Evolutionary conservation across 352 stramenopile genomes (phyloP).

Genomic region (Globisporangium splendens): DNA sequence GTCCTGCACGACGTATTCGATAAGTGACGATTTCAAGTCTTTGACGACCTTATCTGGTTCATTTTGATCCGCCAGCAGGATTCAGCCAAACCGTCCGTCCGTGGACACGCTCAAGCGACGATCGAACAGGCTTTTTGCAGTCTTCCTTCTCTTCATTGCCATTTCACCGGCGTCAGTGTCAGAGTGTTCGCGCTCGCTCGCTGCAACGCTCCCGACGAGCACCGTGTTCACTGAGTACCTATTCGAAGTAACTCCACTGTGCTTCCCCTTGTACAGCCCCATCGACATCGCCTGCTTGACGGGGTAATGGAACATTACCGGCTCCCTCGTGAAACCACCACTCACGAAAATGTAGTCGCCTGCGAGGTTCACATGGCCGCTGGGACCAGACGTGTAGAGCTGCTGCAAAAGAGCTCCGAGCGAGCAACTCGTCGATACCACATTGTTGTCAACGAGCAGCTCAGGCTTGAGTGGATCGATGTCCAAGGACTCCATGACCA

Average conservation of each 20-base stretch:
- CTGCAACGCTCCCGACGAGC: neutral
- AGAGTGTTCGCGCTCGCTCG: neutral
- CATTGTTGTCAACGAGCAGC: constrained; percentile 20
- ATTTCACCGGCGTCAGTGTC: neutral
- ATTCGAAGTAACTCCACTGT: neutral
- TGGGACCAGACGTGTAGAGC: constrained; percentile 48
- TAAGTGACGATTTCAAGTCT: neutral
- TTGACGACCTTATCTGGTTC: constrained; percentile 16
- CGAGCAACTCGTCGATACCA: constrained; percentile 26
- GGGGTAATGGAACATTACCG: constrained; percentile 28
- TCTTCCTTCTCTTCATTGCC: neutral
- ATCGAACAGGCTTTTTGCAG: constrained; percentile 25
- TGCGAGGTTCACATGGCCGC: constrained; percentile 33
- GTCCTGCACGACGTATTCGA: constrained; percentile 26
- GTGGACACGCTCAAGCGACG: constrained; percentile 16
- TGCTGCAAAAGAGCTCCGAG: constrained; percentile 43
- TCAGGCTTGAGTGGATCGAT: constrained; percentile 37
- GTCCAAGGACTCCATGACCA: constrained; percentile 30
- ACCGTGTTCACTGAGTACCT: neutral
- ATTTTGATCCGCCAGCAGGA: constrained; percentile 25
- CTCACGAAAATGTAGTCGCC: constrained; percentile 49
- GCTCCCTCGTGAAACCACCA: constrained; percentile 29
- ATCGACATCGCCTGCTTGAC: constrained; percentile 31
- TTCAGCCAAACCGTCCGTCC: constrained; percentile 18
- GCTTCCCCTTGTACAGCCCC: constrained; percentile 13